Evolutionary conservation across 768 basidiomycete genomes (phyloP).

Genomic region (Leucocoprinus birnbaumii): DNA sequence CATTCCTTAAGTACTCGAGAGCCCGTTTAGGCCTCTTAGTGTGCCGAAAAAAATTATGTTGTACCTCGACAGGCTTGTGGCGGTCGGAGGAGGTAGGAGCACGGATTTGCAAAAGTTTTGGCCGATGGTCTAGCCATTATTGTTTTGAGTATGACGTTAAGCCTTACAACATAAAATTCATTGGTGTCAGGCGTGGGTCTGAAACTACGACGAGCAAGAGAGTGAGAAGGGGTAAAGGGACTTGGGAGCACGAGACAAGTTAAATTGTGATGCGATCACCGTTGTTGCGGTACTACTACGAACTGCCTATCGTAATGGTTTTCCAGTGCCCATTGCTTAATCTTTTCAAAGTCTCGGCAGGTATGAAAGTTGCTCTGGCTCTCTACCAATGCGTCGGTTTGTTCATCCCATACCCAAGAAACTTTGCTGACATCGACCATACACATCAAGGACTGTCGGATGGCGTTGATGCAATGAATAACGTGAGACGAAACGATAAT

Average conservation of each 20-base stretch:
- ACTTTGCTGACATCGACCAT: constrained; percentile 7
- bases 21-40: too few species aligned
- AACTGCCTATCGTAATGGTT: constrained; percentile 7
- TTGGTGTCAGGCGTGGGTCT: not conserved
- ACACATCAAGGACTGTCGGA: constrained; percentile 8
- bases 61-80: too few species aligned
- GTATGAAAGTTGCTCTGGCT: not conserved
- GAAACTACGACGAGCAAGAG: not conserved
- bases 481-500: not conserved
- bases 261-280: too few species aligned
- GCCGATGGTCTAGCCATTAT: too few species aligned
- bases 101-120: too few species aligned
- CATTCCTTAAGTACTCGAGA: too few species aligned
- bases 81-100: too few species aligned
- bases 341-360: constrained; percentile 4
- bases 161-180: too few species aligned
- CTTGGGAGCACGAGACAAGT: too few species aligned
- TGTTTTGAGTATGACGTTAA: too few species aligned
- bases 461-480: constrained; percentile 4
- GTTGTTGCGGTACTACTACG: not conserved
- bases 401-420: constrained; percentile 5
- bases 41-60: too few species aligned
- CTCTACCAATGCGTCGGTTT: not conserved
- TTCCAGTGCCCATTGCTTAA: constrained; percentile 3
- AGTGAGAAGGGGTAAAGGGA: not conserved